Conservation (phyloP, 139 green algal genomes). For the Haematococcus lacustris region DNA sequence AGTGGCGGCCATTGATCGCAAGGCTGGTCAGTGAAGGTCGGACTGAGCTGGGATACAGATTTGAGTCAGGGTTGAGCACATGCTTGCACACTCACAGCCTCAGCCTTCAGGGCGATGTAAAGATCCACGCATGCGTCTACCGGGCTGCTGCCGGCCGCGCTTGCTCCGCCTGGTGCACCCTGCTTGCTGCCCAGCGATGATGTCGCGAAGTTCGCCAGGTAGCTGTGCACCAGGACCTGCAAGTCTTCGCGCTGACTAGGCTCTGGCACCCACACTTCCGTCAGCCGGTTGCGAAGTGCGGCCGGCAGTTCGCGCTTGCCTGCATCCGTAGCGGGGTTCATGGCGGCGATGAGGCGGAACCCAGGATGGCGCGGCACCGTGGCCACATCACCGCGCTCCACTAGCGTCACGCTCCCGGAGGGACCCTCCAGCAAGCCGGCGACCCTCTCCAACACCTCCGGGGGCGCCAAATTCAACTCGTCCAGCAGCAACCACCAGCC, state of each 20-base stretch:
- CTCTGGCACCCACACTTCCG: conserved; percentile 85
- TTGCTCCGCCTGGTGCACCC: too few relatives aligned
- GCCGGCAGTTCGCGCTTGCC: conserved; percentile 91
- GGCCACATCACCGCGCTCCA: conserved; percentile 73
- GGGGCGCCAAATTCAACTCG: conserved; percentile 71
- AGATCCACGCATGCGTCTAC: conserved; percentile 85
- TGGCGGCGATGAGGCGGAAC: conserved; percentile 91
- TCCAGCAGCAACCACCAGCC: conserved; percentile 96
- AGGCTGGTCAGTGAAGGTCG: too few relatives aligned
- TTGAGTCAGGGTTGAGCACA: too few relatives aligned
- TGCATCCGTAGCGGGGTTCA: conserved; percentile 96
- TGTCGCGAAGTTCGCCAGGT: conserved; percentile 46
- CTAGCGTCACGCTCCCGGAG: conserved; percentile 51
- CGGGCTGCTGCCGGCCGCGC: conserved; percentile 16
- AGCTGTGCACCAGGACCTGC: conserved; percentile 58
- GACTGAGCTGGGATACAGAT: too few relatives aligned
- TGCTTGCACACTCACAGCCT: conserved; percentile 45
- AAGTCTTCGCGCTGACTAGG: conserved; percentile 72
- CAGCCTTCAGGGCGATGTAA: conserved; percentile 74
- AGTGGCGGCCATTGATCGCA: not conserved
- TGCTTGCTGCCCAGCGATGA: too few relatives aligned
- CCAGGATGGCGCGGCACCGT: conserved; percentile 67
- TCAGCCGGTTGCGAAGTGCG: conserved; percentile 83
- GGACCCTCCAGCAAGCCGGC: conserved; percentile 79
- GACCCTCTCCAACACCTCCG: conserved; percentile 79